Conservation (phyloP, 1,139 yeast genomes). For the Taphrina populina region DNA sequence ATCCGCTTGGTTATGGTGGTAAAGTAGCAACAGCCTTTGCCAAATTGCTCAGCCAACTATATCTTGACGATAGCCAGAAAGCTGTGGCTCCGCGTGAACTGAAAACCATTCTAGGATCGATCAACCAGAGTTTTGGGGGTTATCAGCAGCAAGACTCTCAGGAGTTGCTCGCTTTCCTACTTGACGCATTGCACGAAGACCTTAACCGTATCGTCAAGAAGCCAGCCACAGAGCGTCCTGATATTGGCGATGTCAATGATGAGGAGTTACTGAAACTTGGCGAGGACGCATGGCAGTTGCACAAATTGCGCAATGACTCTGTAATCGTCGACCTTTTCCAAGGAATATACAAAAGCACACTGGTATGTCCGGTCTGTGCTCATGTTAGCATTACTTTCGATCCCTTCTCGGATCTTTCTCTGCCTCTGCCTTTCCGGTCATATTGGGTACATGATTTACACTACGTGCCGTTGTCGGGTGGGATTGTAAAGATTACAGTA, state of each 20-base stretch:
- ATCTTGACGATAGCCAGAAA: constrained; percentile 46
- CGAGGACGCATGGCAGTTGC: constrained; percentile 74
- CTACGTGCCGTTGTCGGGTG: constrained; percentile 59
- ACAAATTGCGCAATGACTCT: constrained; percentile 79
- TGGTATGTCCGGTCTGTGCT: constrained; percentile 80
- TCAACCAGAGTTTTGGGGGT: constrained; percentile 78
- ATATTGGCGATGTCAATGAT: constrained; percentile 59
- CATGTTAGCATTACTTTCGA: constrained; percentile 87
- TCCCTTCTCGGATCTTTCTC: constrained; percentile 85
- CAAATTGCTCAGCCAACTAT: constrained; percentile 59
- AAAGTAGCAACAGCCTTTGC: constrained; percentile 77
- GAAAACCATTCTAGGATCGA: constrained; percentile 74
- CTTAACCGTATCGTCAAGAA: constrained; percentile 75
- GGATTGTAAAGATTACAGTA: constrained; percentile 50
- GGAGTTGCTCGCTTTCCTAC: constrained; percentile 81
- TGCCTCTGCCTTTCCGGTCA: constrained; percentile 79
- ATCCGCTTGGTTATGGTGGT: constrained; percentile 85
- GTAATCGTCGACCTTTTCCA: constrained; percentile 81
- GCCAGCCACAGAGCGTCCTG: constrained; percentile 89
- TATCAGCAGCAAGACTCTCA: constrained; percentile 95
- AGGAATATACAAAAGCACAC: constrained; percentile 84
- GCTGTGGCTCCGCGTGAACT: constrained; percentile 66
- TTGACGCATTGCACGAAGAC: constrained; percentile 94
- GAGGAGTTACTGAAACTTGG: constrained; percentile 60
- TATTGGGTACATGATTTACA: constrained; percentile 70